Evolutionary conservation across 1,284 basidiomycete species (phyloP), one percentile per base, ranked within the genome.

Genomic region (Salmacisia buchloeana): DNA sequence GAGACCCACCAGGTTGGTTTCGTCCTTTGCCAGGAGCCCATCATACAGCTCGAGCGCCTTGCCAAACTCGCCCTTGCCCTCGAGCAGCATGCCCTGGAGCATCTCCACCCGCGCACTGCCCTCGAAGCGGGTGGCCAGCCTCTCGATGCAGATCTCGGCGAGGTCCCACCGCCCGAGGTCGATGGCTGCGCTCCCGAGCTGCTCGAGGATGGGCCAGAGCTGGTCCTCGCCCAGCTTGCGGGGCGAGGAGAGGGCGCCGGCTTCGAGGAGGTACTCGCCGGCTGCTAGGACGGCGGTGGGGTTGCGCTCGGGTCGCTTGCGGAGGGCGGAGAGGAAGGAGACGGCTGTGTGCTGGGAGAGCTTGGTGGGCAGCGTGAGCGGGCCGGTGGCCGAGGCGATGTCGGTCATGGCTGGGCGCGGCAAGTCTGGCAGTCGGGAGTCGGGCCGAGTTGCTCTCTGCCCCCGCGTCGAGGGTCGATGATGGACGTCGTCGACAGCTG

Each of bases 1-100:
- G 6, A 6, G 3, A 83, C 89, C 66, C 75, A 96, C 93, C 12
- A 87, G 84, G 75, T 91, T 89, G 2, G 89, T 84, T 49, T 89
- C 84, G 70, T 93, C 89, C 1, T 83, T 84, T 31, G 84, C 83
- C 25, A 97, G 81, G 27, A 88, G 77, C 3, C 84, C 82, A 43
- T 87, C 84, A 75, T 94, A 94, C 75, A 86, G 88, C 59, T 82
- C 81, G 38, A 93, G 82, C 0, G 85, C 88, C 9, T 83, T 71
- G 18, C 31, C 61, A 18, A 60, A 29, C 33, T 82, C 75, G 0
- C 82, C 88, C 0, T 85, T 83, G 0, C 87, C 88, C 80, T 98
- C 94, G 77, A 92, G 85, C 21, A 89, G 83, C 70, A 96, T 88
- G 0, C 94, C 94, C 57, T 86, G 84, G n/a, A 98, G 85, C 7